These are phyloP conservation scores for Solanum rostratum DNA, from an alignment of 257 asterid species.

Conservation along the genomic window DNA sequence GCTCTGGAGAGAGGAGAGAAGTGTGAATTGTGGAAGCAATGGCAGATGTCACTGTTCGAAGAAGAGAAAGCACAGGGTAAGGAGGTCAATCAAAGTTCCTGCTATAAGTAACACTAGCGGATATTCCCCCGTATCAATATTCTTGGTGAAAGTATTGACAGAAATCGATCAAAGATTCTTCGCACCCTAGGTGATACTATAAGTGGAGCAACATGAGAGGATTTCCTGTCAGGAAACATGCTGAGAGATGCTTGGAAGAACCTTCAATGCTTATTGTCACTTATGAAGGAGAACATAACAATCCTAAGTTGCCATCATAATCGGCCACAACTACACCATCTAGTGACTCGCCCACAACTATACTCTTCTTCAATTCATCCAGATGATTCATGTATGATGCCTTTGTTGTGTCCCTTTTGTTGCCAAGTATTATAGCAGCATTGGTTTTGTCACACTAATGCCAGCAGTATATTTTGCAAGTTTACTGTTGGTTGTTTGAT, in stretches of 20 bases:
- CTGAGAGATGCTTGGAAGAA: constrained; percentile 87
- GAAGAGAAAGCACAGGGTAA: constrained; percentile 80
- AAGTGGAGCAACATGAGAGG: constrained; percentile 98
- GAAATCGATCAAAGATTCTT: constrained; percentile 74
- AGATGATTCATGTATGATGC: constrained; percentile 52
- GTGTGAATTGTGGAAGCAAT: constrained; percentile 77
- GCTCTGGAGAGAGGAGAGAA: constrained; percentile 79
- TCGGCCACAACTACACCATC: no score
- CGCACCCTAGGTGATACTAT: constrained; percentile 89
- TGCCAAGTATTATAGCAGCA: constrained; percentile 61
- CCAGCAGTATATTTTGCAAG: constrained; percentile 79
- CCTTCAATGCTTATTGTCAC: constrained; percentile 88
- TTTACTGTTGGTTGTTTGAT: constrained; percentile 54
- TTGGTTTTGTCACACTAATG: constrained; percentile 58
- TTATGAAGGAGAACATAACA: constrained; percentile 93
- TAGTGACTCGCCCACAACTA: constrained; percentile 56
- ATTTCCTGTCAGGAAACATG: constrained; percentile 92
- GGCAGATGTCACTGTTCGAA: constrained; percentile 85
- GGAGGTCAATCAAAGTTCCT: constrained; percentile 57
- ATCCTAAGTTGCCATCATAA: constrained; percentile 64
- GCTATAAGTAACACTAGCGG: constrained; percentile 64
- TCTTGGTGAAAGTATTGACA: constrained; percentile 82
- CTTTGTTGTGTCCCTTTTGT: constrained; percentile 65
- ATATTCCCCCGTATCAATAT: constrained; percentile 64
- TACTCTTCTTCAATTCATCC: constrained; percentile 40